phyloP scores from a whole-genome alignment of 2,329 filamentous ascomycete species.

The Trichoderma atroviride region DNA sequence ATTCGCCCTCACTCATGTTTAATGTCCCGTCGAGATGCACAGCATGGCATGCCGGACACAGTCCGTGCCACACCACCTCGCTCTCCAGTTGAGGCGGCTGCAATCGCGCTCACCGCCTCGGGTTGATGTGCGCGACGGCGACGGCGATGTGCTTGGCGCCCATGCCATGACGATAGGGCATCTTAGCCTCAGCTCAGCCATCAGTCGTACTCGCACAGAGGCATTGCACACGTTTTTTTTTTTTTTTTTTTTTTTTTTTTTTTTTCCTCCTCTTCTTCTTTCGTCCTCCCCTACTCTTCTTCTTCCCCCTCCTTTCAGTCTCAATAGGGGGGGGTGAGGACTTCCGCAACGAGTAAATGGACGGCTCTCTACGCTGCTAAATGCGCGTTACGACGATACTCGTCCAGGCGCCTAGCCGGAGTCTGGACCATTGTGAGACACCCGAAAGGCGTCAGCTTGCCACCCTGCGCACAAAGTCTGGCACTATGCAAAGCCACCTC shows the following conservation, averaged over 20 bases:
- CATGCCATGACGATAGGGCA: constrained; percentile 2
- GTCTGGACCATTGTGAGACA: constrained; percentile 23
- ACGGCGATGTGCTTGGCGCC: constrained; percentile 23
- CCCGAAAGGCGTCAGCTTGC: constrained; percentile 23
- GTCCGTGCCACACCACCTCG: constrained; percentile 27
- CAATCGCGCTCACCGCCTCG: constrained; percentile 28
- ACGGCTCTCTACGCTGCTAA: not conserved
- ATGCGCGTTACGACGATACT: constrained; percentile 1
- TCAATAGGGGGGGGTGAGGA: not conserved
- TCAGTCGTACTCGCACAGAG: not conserved
- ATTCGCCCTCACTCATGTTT: constrained; percentile 4
- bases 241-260: not conserved
- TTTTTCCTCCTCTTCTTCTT: too few relatives aligned
- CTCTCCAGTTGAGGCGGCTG: constrained; percentile 22
- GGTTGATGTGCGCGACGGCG: constrained; percentile 23
- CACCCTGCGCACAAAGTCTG: constrained; percentile 20
- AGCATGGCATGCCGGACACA: constrained; percentile 25
- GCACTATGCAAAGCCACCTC: constrained; percentile 25
- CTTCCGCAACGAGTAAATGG: not conserved
- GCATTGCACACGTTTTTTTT: not conserved
- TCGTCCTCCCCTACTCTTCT: not conserved
- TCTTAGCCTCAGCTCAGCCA: constrained; percentile 12
- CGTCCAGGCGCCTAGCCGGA: constrained; percentile 9
- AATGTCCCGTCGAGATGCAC: constrained; percentile 20
- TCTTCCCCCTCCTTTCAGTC: not conserved